Evolutionary conservation across 73 alveolate genomes (phyloP), one percentile per base, ranked within the genome.

Genomic region (Paramecium bursaria): DNA sequence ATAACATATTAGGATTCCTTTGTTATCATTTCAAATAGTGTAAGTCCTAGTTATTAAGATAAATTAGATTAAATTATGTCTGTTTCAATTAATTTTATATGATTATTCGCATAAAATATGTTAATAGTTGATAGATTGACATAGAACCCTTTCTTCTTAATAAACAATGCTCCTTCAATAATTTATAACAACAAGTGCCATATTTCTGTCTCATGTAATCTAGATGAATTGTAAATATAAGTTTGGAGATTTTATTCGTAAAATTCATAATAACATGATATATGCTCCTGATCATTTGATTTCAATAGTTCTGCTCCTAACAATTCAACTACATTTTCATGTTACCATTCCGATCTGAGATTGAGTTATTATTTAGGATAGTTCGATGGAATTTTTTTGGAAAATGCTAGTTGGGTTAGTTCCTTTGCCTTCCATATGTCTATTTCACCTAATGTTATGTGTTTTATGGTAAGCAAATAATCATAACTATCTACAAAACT

Each of bases 371-470:
- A n/a, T 42, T 35, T 35, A 1, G 82, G 33, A 39, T 25, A 25
- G 21, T 67, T 47, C 21, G 27, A 31, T 9, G 33, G 22, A 11
- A 67, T 39, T 67, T 39, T 67, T 67, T 42, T 67, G 30, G 60
- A 31, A 67, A 21, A 67, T 14, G 82, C 82, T 26, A 67, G 44
- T 19, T 31, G 10, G 19, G 27, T 44, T 21, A 4, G 33, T 6
- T 67, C 82, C n/a, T 67, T 67, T 7, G 26, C 33, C 22, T 67
- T 67, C 82, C 82, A 67, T 39, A 67, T 67, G 10, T 67, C 82
- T 15, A 67, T 67, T 67, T 67, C 25, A 3, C 82, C 82, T 42
- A 67, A 39, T 21, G 26, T 47, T 13, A 67, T 14, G 44, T 67
- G 82, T 26, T 57, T 22, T 15, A 67, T 67, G 3, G 82, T 67